Base-by-base conservation (phyloP, 352 stramenopile species). In the Thalassiosira hispida region DNA sequence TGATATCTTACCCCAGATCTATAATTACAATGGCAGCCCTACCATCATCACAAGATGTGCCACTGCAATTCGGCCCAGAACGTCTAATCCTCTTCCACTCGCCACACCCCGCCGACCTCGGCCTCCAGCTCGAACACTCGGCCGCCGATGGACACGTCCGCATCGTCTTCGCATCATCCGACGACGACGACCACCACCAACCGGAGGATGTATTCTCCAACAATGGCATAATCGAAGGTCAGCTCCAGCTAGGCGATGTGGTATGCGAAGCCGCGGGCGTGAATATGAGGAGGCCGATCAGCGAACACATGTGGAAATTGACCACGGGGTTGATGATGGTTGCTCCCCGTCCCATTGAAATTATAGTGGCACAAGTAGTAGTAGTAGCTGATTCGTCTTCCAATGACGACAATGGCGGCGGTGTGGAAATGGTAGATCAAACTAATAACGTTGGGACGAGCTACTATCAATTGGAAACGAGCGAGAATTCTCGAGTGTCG, bases 281-380 rank as follows among this genome's bases (percentile, higher is more conserved):
- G 9, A 84, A 94, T 51, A 78, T 92, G 51, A 51, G 88, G 52
- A 46, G 77, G 51, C 86, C 88, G 11, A 90, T 94, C 33, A 94
- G 84, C n/a, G 90, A 88, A 29, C 79, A 88, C 27, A 94, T 94
- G 88, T 94, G 88, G 88, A 83, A 80, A 42, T 84, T 92, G 47
- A 94, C 88, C 14, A 12, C 46, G 23, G 88, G 84, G 8, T 78
- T 94, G 59, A 89, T 94, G 64, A 88, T 88, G 69, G 85, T 94
- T 64, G 85, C 84, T 52, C 83, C 88, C 18, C 57, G 77, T 51
- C 88, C 88, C 1, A 86, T 94, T 52, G 73, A 81, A 40, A 67
- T 94, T n/a, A 47, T 87, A 16, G 84, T 92, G 5, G 84, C 86
- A 2, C 29, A 56, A 44, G 86, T 91, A 67, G 22, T 62, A 16